These are phyloP conservation scores for Heliocybe sulcata DNA, from an alignment of 1,284 basidiomycete species.

Conservation along the genomic window DNA sequence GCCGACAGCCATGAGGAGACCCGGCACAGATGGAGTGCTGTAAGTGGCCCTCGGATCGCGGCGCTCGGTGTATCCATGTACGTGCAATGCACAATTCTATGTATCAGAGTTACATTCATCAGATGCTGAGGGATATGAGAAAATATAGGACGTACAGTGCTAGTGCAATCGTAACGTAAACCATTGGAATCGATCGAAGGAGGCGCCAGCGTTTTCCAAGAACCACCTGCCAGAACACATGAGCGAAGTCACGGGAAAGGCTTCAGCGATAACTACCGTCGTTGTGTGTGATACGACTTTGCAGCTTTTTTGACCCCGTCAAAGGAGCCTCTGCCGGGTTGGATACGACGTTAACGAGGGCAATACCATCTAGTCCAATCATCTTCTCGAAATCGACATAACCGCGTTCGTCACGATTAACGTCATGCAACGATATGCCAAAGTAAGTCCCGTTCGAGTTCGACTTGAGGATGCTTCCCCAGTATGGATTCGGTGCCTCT, in stretches of 20 bases:
- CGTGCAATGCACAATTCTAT: conserved; percentile 80
- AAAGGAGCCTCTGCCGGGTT: conserved; percentile 77
- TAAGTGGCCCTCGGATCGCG: conserved; percentile 87
- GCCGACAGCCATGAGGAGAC: conserved; percentile 95
- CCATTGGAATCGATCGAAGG: conserved; percentile 77
- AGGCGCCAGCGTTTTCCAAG: conserved; percentile 80
- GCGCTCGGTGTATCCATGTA: conserved; percentile 96
- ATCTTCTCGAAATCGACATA: conserved; percentile 99
- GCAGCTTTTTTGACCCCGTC: conserved; percentile 71
- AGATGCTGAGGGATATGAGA: not conserved
- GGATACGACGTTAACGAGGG: conserved; percentile 84
- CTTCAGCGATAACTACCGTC: conserved; percentile 53
- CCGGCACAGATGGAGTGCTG: conserved; percentile 87
- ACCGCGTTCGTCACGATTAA: conserved; percentile 83
- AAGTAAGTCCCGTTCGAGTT: conserved; percentile 99
- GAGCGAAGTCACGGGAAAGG: conserved; percentile 1
- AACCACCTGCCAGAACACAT: conserved; percentile 48
- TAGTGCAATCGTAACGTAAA: conserved; percentile 65
- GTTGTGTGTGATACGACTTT: conserved; percentile 92
- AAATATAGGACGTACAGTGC: conserved; percentile 43
- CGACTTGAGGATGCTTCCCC: conserved; percentile 92
- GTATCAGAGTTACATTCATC: not conserved
- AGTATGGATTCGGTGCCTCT: conserved; percentile 64
- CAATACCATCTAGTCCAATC: conserved; percentile 93
- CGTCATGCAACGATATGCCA: conserved; percentile 77